Percentiles rank a stretch among this genome's conserved stretches.
These are phyloP conservation scores for Azolla pinnata DNA, from an alignment of 75 land plant species.

Conservation along the genomic window DNA sequence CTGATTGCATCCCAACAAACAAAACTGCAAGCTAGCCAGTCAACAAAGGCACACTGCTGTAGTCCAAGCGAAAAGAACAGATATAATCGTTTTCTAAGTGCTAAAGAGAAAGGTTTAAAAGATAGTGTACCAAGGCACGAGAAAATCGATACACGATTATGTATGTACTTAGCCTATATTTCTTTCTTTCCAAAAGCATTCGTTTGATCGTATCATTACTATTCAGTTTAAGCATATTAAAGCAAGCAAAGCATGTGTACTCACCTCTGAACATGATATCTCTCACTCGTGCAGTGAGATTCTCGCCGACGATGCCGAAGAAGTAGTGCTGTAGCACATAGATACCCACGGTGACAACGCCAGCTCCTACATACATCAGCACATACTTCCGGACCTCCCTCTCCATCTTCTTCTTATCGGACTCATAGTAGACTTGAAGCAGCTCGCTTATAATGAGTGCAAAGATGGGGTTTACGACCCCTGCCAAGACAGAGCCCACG, in stretches of 20 bases:
- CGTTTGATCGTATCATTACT: not conserved
- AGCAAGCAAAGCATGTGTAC: not conserved
- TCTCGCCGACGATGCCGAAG: constrained; percentile 90
- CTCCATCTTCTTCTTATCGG: constrained; percentile 47
- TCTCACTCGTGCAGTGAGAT: constrained; percentile 78
- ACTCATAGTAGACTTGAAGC: constrained; percentile 70
- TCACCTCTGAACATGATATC: constrained; percentile 88
- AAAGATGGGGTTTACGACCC: constrained; percentile 76
- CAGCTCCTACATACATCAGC: constrained; percentile 70
- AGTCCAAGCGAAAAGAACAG: too few relatives aligned
- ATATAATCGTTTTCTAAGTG: too few relatives aligned
- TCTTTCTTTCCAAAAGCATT: not conserved
- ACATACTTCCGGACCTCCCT: constrained; percentile 57
- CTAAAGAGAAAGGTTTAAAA: constrained; percentile 49
- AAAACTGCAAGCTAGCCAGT: too few relatives aligned
- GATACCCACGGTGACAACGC: constrained; percentile 61
- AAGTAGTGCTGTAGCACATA: constrained; percentile 76
- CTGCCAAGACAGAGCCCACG: constrained; percentile 68
- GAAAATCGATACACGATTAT: too few relatives aligned
- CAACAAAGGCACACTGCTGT: constrained; percentile 68
- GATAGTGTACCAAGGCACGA: too few relatives aligned
- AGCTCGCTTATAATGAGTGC: constrained; percentile 72
- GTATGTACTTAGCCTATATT: too few relatives aligned
- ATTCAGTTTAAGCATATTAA: not conserved
- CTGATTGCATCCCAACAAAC: too few relatives aligned